Evolutionary conservation across 176 grass and related monocot species (phyloP).

Genomic region (Phyllostachys edulis): DNA sequence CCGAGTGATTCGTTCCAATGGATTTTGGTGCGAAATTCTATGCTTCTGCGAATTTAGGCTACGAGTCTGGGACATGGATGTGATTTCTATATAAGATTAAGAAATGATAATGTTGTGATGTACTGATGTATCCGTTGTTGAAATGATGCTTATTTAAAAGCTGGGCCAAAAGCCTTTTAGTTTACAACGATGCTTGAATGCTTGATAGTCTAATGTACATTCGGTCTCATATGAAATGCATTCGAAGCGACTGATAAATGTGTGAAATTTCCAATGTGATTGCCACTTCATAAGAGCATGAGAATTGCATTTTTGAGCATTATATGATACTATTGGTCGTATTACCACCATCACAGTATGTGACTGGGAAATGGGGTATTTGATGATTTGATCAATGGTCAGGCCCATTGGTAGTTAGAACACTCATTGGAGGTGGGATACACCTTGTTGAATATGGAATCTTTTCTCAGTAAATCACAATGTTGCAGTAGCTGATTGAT

Average conservation of each 20-base stretch:
- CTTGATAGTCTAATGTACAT: not conserved
- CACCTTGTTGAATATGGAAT: not conserved
- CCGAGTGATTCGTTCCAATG: not conserved
- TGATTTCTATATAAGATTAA: not conserved
- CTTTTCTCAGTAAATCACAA: not conserved
- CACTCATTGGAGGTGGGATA: not conserved
- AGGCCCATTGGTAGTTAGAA: not conserved
- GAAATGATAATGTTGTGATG: not conserved
- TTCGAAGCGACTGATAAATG: not conserved
- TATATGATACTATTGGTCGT: not conserved
- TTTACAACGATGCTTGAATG: not conserved
- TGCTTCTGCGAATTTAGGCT: not conserved
- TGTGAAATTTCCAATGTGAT: not conserved
- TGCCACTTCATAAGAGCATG: not conserved
- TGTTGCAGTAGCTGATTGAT: conserved; percentile 5
- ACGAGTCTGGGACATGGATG: not conserved
- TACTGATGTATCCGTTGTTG: not conserved
- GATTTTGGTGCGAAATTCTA: not conserved
- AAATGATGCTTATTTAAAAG: not conserved
- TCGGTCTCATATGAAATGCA: not conserved
- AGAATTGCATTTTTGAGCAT: not conserved
- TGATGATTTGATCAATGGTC: not conserved
- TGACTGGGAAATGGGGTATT: not conserved
- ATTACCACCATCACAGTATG: not conserved
- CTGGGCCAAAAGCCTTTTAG: not conserved